A percentile compares a stretch with the other conserved stretches of the same genome.
These are phyloP conservation scores for Penicillium manginii DNA, from an alignment of 495 filamentous ascomycete genomes.

Conservation along the genomic window DNA sequence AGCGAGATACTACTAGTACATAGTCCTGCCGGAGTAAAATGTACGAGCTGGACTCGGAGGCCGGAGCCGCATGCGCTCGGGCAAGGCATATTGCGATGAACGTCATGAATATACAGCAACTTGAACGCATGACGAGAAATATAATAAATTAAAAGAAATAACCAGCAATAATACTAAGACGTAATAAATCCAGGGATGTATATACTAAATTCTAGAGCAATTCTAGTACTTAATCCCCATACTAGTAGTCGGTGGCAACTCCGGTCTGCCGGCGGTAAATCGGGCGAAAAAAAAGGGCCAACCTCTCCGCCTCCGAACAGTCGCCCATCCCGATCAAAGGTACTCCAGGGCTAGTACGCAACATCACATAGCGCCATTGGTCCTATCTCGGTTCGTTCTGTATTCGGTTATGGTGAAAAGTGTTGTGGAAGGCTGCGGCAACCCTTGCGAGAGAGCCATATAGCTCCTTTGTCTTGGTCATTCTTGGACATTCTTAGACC, in stretches of 20 bases:
- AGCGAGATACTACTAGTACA: no score
- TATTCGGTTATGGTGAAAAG: conserved; percentile 8
- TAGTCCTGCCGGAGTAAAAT: no score
- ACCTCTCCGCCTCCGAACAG: conserved; percentile 7
- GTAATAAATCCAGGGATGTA: no score
- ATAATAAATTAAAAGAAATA: background rate
- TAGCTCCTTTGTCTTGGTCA: conserved; percentile 10
- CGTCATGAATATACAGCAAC: no score
- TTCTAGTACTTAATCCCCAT: background rate
- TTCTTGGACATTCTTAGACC: conserved; percentile 2
- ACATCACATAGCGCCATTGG: conserved; percentile 2
- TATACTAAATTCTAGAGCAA: no score
- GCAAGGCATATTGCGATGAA: background rate
- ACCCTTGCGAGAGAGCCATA: conserved; percentile 20
- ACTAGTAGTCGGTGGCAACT: conserved; percentile 4
- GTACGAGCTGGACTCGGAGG: conserved; percentile 5
- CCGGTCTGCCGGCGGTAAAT: conserved; percentile 32
- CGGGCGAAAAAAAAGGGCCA: conserved; percentile 33
- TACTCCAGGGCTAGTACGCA: no score
- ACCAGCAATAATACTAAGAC: no score
- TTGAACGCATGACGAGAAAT: background rate
- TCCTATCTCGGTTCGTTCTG: background rate
- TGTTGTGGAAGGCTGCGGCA: conserved; percentile 19
- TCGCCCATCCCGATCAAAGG: background rate
- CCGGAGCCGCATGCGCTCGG: background rate